Conservation (phyloP, 2,329 filamentous ascomycete species). For the Penicillium vulpinum region DNA sequence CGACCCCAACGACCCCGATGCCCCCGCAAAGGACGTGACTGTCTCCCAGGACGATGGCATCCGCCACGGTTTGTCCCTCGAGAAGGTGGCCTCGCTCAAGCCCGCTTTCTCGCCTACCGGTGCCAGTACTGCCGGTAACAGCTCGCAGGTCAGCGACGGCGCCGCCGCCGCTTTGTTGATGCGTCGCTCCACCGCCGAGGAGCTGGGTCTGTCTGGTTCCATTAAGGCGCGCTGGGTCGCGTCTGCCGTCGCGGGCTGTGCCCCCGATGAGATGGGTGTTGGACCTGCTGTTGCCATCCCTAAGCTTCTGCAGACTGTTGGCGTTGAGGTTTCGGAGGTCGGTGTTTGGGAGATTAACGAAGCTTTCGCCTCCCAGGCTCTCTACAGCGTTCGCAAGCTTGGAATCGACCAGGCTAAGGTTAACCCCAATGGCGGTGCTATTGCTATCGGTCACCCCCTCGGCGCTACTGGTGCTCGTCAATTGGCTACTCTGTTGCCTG, state of each 20-base stretch:
- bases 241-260: conserved; percentile 72
- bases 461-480: conserved; percentile 85
- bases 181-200: conserved; percentile 74
- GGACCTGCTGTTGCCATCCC: conserved; percentile 86
- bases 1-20: conserved; percentile 63
- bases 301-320: conserved; percentile 69
- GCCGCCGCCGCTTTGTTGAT: conserved; percentile 82
- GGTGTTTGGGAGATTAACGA: conserved; percentile 94
- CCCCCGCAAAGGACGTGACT: conserved; percentile 59
- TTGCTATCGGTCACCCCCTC: conserved; percentile 88
- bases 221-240: conserved; percentile 84
- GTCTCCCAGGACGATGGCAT: conserved; percentile 83
- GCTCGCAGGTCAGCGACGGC: conserved; percentile 81
- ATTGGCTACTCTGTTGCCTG: conserved; percentile 70
- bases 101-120: conserved; percentile 78
- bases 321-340: conserved; percentile 67
- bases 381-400: conserved; percentile 68
- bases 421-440: conserved; percentile 90
- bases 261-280: conserved; percentile 91
- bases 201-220: conserved; percentile 65
- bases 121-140: conserved; percentile 80
- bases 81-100: conserved; percentile 76
- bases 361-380: conserved; percentile 64
- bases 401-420: conserved; percentile 66
- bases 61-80: conserved; percentile 63